A percentile compares a stretch with the other conserved stretches of the same genome.
These are phyloP conservation scores for Trichosporon ovoides DNA, from an alignment of 1,284 basidiomycete genomes.

Conservation along the genomic window DNA sequence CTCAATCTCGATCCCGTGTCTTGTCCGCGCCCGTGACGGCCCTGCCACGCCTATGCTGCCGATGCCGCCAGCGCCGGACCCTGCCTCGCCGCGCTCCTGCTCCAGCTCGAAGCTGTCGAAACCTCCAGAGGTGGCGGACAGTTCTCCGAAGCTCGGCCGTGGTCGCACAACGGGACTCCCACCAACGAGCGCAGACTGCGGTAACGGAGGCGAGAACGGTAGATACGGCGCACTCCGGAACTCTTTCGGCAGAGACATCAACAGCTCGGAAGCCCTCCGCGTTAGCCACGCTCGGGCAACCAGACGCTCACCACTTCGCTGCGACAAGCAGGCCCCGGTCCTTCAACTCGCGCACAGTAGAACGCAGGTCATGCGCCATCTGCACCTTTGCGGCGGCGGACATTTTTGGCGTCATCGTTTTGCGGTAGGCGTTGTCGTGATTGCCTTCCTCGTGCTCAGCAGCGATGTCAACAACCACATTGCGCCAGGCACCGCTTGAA, in stretches of 20 bases:
- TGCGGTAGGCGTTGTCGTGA: not conserved
- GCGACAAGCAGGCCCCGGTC: conserved; percentile 46
- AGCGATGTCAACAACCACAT: conserved; percentile 1
- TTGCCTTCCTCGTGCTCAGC: no score
- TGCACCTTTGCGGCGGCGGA: conserved; percentile 26
- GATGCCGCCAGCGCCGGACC: not conserved
- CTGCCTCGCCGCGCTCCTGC: conserved; percentile 2
- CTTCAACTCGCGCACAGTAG: conserved; percentile 40
- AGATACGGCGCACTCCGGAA: conserved; percentile 36
- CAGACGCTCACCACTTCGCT: conserved; percentile 43
- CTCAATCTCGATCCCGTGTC: conserved; percentile 49
- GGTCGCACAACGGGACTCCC: conserved; percentile 18
- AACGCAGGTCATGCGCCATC: conserved; percentile 44
- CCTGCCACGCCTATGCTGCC: conserved; percentile 25
- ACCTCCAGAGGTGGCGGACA: conserved; percentile 30
- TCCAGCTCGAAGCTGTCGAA: conserved; percentile 10
- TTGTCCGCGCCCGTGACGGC: conserved; percentile 27
- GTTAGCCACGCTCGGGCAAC: not conserved
- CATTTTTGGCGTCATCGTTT: conserved; percentile 6
- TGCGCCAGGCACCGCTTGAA: not conserved
- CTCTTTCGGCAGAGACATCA: conserved; percentile 41
- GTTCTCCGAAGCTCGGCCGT: conserved; percentile 28
- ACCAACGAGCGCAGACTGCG: conserved; percentile 22
- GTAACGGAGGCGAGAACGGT: conserved; percentile 40
- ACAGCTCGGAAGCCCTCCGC: conserved; percentile 46